phyloP scores from a whole-genome alignment of 331 rosid genomes.

The Spiraea crenata region DNA sequence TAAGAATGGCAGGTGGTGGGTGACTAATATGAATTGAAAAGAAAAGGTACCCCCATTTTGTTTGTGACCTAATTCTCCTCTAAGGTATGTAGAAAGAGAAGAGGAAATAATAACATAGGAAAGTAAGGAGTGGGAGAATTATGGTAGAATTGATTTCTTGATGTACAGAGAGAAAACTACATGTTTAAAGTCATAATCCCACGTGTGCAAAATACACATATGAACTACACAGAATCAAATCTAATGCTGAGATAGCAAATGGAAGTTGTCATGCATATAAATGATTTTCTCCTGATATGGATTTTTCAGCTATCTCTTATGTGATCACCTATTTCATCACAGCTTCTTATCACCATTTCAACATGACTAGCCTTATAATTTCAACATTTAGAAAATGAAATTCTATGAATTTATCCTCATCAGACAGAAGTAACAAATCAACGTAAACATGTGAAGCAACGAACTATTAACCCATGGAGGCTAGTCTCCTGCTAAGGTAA shows the following conservation, averaged over 20 bases:
- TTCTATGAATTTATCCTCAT: neutral
- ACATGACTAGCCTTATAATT: neutral
- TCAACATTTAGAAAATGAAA: neutral
- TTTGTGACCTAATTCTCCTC: neutral
- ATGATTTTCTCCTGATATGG: neutral
- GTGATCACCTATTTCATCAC: neutral
- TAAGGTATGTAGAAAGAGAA: neutral
- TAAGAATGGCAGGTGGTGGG: neutral
- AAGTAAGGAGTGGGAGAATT: neutral
- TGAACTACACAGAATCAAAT: neutral
- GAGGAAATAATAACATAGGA: neutral
- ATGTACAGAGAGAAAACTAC: neutral
- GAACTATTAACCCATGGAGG: neutral
- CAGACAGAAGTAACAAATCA: neutral
- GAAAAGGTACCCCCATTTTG: slow-evolving; percentile 13
- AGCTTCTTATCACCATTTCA: neutral
- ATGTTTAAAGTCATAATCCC: neutral
- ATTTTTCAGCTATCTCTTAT: neutral
- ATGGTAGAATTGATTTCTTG: neutral
- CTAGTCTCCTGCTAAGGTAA: neutral
- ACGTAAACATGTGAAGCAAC: neutral
- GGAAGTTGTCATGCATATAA: neutral
- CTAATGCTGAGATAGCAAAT: neutral
- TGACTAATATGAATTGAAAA: slow-evolving; percentile 16
- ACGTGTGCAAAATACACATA: neutral